Conservation (phyloP, 2,329 filamentous ascomycete species). For the Pseudogymnoascus sp. region DNA sequence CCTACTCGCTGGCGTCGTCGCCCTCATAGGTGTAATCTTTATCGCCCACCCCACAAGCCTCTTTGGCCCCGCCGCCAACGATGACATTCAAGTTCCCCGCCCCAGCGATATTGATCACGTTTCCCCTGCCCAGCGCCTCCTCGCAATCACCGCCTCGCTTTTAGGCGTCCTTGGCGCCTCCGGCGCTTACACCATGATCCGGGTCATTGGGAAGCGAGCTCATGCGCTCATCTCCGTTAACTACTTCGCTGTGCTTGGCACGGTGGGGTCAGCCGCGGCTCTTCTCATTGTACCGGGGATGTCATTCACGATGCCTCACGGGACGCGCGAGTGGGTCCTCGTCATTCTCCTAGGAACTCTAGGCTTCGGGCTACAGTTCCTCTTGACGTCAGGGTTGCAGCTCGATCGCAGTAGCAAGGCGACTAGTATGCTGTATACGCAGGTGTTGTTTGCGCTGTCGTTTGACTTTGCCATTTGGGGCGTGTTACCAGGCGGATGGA, state of each 20-base stretch:
- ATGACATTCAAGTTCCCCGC: constrained; percentile 9
- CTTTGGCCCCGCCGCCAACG: constrained; percentile 16
- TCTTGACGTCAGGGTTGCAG: constrained; percentile 69
- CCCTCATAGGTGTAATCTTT: constrained; percentile 70
- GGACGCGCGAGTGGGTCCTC: constrained; percentile 49
- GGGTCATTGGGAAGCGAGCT: constrained; percentile 71
- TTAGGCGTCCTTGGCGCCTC: constrained; percentile 71
- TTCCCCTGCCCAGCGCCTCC: constrained; percentile 32
- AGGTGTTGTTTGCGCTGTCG: constrained; percentile 55
- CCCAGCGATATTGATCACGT: constrained; percentile 17
- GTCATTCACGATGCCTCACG: constrained; percentile 37
- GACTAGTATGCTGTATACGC: constrained; percentile 60
- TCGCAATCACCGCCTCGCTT: constrained; percentile 64
- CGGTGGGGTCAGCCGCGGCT: constrained; percentile 53
- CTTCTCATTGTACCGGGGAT: constrained; percentile 39
- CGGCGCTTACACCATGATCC: constrained; percentile 65
- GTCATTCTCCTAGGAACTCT: constrained; percentile 60
- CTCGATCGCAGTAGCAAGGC: constrained; percentile 29
- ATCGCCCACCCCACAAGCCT: constrained; percentile 57
- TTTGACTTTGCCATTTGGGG: constrained; percentile 29
- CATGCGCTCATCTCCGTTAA: constrained; percentile 82
- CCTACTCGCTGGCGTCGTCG: constrained; percentile 66
- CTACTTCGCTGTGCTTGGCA: constrained; percentile 68
- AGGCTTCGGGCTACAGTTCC: constrained; percentile 78
- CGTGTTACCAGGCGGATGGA: constrained; percentile 24